Evolutionary conservation across 2,329 filamentous ascomycete species (phyloP).

Genomic region (Tricladium varicosporioides): DNA sequence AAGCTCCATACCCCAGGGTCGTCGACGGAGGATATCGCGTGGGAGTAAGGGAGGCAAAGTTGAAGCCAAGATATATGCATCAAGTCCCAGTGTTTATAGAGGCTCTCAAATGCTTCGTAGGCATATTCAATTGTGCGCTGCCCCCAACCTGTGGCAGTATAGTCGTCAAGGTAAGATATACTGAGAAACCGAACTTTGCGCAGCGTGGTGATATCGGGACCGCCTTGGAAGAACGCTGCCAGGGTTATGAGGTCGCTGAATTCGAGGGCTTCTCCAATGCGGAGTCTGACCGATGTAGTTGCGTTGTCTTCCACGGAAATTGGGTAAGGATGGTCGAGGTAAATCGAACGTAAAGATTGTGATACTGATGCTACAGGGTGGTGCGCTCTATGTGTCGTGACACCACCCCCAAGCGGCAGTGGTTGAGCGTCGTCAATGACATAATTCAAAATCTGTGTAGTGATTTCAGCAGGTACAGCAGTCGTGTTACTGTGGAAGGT

Average conservation of each 20-base stretch:
- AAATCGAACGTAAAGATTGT: conserved; percentile 1
- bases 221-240: conserved; percentile 2
- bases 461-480: conserved; percentile 5
- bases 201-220: background rate
- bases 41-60: conserved; percentile 13
- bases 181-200: background rate
- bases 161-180: background rate
- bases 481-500: background rate
- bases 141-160: background rate
- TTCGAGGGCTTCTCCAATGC: background rate
- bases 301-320: background rate
- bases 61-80: conserved; percentile 19
- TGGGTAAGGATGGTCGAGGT: background rate
- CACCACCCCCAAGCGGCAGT: background rate
- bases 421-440: conserved; percentile 4
- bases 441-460: conserved; percentile 8
- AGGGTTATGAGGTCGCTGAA: conserved; percentile 9
- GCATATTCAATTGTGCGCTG: background rate
- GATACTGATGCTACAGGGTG: conserved; percentile 7
- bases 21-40: conserved; percentile 18
- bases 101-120: background rate
- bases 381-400: conserved; percentile 1
- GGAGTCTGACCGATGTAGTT: background rate
- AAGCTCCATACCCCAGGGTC: conserved; percentile 19
- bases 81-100: conserved; percentile 1